Conservation (phyloP, 2,329 filamentous ascomycete species). For the Tolypocladium pustulatum region DNA sequence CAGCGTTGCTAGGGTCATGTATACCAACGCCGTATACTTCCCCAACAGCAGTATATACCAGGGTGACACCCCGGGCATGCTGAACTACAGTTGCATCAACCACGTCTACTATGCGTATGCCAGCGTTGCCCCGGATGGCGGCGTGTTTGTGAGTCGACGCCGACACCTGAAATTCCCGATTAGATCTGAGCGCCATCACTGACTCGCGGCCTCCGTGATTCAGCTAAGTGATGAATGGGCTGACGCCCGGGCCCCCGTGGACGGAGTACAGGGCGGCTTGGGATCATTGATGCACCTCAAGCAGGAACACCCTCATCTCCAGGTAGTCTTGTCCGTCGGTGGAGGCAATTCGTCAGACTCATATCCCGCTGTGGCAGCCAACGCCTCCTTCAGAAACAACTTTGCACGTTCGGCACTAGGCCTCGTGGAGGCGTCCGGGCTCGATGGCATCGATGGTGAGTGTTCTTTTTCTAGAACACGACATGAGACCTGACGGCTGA, state of each 20-base stretch:
- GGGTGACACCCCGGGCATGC: slow-evolving; percentile 59
- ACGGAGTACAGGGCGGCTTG: slow-evolving; percentile 60
- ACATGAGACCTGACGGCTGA: not conserved
- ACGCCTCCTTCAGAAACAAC: slow-evolving; percentile 49
- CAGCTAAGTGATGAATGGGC: slow-evolving; percentile 74
- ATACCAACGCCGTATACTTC: slow-evolving; percentile 72
- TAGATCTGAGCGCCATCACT: slow-evolving; percentile 6
- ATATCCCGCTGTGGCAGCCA: slow-evolving; percentile 57
- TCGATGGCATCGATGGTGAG: slow-evolving; percentile 56
- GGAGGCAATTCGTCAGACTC: slow-evolving; percentile 54
- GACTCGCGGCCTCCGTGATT: slow-evolving; percentile 12
- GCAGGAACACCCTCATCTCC: slow-evolving; percentile 56
- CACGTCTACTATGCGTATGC: slow-evolving; percentile 80
- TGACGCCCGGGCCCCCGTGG: slow-evolving; percentile 60
- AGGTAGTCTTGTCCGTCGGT: slow-evolving; percentile 68
- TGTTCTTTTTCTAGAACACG: not conserved
- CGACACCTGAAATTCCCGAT: not conserved
- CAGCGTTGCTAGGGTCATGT: slow-evolving; percentile 38
- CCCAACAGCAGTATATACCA: slow-evolving; percentile 69
- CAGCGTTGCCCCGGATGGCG: slow-evolving; percentile 60
- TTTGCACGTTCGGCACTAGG: slow-evolving; percentile 59
- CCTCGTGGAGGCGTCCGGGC: slow-evolving; percentile 58
- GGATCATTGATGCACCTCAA: slow-evolving; percentile 66
- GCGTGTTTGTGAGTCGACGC: slow-evolving; percentile 56
- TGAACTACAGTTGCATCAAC: slow-evolving; percentile 68